Evolutionary conservation across 495 filamentous ascomycete species (phyloP).

Genomic region (Aspergillus sclerotioniger): DNA sequence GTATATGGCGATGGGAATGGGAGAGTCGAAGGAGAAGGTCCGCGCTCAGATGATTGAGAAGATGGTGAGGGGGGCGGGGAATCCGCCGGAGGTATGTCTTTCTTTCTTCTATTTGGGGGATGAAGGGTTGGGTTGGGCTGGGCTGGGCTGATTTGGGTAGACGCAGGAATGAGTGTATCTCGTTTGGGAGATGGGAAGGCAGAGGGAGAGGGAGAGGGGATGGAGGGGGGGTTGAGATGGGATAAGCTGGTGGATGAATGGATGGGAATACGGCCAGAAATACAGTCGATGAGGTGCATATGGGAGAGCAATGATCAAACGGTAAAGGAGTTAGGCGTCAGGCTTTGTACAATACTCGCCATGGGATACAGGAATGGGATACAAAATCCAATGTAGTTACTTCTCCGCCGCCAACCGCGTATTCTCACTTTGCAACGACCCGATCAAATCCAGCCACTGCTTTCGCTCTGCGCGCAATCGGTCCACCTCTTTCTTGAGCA

Average conservation of each 20-base stretch:
- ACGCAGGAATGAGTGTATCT: constrained; percentile 16
- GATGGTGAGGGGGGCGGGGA: constrained; percentile 90
- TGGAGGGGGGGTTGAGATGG: neutral
- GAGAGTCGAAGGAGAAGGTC: constrained; percentile 77
- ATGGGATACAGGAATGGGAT: neutral
- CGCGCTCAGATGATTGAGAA: constrained; percentile 78
- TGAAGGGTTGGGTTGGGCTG: neutral
- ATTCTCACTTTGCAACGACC: constrained; percentile 67
- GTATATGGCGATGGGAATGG: constrained; percentile 89
- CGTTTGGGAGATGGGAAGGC: neutral
- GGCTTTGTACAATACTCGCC: too few species aligned
- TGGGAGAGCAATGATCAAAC: too few species aligned
- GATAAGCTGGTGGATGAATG: neutral
- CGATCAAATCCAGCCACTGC: constrained; percentile 59
- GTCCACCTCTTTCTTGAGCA: constrained; percentile 54
- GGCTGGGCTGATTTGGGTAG: constrained; percentile 2
- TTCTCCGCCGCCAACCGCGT: constrained; percentile 29
- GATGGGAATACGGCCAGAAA: neutral
- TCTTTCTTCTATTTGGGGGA: constrained; percentile 1
- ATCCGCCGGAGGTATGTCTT: constrained; percentile 63
- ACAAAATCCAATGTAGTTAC: too few species aligned
- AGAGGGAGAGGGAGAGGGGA: too few species aligned
- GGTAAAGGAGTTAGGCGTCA: too few species aligned
- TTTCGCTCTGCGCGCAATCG: constrained; percentile 58
- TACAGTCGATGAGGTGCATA: neutral